Conservation (phyloP, 805 yeast species). For the Sugiyamaella americana region DNA sequence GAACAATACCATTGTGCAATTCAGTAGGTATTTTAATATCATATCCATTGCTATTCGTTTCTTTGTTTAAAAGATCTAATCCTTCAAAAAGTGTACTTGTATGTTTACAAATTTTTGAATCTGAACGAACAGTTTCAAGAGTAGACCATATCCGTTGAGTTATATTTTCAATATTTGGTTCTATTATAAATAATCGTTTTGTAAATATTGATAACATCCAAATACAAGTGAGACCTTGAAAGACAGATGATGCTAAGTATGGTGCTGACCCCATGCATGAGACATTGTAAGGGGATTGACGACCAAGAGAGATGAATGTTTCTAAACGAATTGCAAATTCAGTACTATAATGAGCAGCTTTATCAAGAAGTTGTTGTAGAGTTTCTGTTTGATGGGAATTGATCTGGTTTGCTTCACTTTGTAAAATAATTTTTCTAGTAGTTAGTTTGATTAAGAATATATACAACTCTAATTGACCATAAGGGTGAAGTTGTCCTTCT, state of each 20-base stretch:
- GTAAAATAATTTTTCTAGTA: neutral
- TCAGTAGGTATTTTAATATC: neutral
- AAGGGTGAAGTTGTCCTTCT: slow-evolving; percentile 8
- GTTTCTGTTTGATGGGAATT: neutral
- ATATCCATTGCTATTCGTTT: neutral
- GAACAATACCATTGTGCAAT: neutral
- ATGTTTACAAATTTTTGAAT: slow-evolving; percentile 1
- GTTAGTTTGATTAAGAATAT: slow-evolving; percentile 5
- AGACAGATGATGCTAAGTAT: slow-evolving; percentile 1
- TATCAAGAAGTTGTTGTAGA: neutral
- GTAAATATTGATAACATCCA: slow-evolving; percentile 2
- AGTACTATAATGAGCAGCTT: neutral
- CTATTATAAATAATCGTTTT: neutral
- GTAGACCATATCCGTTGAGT: neutral
- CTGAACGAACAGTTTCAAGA: neutral
- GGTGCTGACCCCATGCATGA: slow-evolving; percentile 6
- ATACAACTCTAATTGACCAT: slow-evolving; percentile 9
- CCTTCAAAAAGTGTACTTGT: slow-evolving; percentile 3
- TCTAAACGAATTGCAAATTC: neutral
- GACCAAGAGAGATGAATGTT: neutral
- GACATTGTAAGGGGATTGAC: neutral
- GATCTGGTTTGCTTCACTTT: neutral
- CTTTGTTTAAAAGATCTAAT: neutral
- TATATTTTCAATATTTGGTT: neutral
- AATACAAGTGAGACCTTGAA: slow-evolving; percentile 6